phyloP scores from a whole-genome alignment of 139 green algal species.

The Micromonas commoda region DNA sequence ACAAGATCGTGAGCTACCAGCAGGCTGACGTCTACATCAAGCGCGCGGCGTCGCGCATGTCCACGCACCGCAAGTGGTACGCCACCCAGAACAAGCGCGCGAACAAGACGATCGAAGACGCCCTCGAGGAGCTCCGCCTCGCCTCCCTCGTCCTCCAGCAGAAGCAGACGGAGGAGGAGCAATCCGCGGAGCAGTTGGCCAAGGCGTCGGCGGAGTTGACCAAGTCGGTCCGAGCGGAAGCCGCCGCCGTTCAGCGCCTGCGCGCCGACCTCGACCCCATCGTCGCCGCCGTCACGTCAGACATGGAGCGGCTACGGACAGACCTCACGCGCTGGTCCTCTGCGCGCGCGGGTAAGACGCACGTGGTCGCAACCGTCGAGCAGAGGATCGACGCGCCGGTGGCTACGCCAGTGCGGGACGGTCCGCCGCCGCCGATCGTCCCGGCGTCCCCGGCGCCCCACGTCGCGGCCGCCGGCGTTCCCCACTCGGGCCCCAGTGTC shows the following conservation, averaged over 20 bases:
- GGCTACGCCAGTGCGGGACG: too few relatives aligned
- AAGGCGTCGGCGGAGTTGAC: not conserved
- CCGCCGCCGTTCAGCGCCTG: not conserved
- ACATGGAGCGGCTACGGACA: not conserved
- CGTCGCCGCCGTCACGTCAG: not conserved
- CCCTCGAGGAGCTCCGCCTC: not conserved
- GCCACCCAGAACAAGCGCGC: not conserved
- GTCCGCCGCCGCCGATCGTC: too few relatives aligned
- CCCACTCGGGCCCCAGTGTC: too few relatives aligned
- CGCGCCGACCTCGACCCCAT: not conserved
- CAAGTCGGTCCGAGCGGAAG: not conserved
- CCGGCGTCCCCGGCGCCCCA: too few relatives aligned
- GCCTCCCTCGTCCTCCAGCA: not conserved
- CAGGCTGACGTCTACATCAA: not conserved
- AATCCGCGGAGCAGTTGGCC: not conserved
- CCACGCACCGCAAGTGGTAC: not conserved
- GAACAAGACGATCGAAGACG: not conserved
- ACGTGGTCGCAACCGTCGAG: too few relatives aligned
- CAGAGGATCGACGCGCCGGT: too few relatives aligned
- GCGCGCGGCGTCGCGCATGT: not conserved
- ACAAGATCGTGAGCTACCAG: not conserved
- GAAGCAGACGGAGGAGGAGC: not conserved
- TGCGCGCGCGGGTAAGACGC: too few relatives aligned
- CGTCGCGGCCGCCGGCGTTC: too few relatives aligned
- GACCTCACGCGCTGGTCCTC: not conserved